Percentiles rank a stretch among this genome's conserved stretches.
phyloP scores from a whole-genome alignment of 192 early-diverging fungal species.

The Backusella australiensis region DNA sequence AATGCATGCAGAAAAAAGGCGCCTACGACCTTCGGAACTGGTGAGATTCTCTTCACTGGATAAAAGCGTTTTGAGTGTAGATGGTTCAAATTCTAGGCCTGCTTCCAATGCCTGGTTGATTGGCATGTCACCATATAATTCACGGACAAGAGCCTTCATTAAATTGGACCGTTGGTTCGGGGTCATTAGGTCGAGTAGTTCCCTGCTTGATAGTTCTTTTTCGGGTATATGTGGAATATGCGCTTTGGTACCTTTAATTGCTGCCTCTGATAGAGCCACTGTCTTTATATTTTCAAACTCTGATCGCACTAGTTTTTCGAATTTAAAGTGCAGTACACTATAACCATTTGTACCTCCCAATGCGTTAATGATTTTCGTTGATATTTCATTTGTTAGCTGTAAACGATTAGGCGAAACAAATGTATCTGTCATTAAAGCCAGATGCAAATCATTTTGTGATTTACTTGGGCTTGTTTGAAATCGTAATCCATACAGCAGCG shows the following conservation, averaged over 20 bases:
- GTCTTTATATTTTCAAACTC: conserved; percentile 8
- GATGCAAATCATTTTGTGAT: conserved; percentile 6
- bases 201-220: background rate
- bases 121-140: conserved; percentile 25
- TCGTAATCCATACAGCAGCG: conserved; percentile 16
- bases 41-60: background rate
- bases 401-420: conserved; percentile 17
- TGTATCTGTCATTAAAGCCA: conserved; percentile 1
- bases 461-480: conserved; percentile 1
- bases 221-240: background rate
- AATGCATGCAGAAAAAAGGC: conserved; percentile 14
- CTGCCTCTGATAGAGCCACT: conserved; percentile 1
- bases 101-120: conserved; percentile 22
- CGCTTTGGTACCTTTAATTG: background rate
- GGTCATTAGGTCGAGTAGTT: conserved; percentile 10
- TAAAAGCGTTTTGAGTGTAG: background rate
- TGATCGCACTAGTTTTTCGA: conserved; percentile 11
- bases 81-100: conserved; percentile 9
- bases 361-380: conserved; percentile 6
- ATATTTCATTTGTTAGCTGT: background rate
- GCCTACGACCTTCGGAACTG: background rate
- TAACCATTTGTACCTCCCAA: conserved; percentile 22
- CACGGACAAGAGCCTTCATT: conserved; percentile 14
- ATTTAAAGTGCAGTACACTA: conserved; percentile 10
- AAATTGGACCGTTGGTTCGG: background rate